Evolutionary conservation across 176 grass and related monocot species (phyloP), one percentile per base, ranked within the genome.

Genomic region (Bromus sterilis): DNA sequence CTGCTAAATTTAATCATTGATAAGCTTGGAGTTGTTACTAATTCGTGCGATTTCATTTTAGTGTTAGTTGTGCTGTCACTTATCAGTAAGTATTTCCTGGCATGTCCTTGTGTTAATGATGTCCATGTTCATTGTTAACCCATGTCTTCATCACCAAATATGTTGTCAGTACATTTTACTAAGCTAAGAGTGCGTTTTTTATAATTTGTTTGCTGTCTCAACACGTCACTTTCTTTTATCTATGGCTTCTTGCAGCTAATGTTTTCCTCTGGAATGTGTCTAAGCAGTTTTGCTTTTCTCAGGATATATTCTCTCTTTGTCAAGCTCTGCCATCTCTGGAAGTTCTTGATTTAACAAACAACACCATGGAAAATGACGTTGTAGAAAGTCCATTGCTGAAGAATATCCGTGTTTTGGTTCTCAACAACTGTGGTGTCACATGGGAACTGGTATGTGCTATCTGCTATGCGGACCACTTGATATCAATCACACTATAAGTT

Each of bases 271-370:
- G 40, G 23, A 40, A 15, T 81, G 14, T 71, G 7, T 11, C 18
- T 84, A 25, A 87, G 80, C 14, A 23, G 21, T 76, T 80, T 71
- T 15, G 44, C 37, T 49, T 75, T 29, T 76, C 57, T 43, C 80
- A 98, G 96, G 92, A 93, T 84, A 88, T 98, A 55, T 89, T 53
- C 30, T 89, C 84, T 73, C 84, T 95, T 30, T 98, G 96, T 80
- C 86, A 95, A 88, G 92, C 79, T n/a, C 84, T 98, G 72, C 31
- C 84, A 75, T 87, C 84, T 26, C 89, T 98, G 26, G 86, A 93
- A 98, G 82, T 98, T 85, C 88, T 98, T 13, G 83, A 95, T 87
- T 75, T 98, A 77, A 93, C 96, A 77, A 98, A 89, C 72, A 95
- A 95, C 84, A 76, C 74, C 48, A 93, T 98, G 90, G 90, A 89